Evolutionary conservation across 2,329 filamentous ascomycete genomes (phyloP).

Genomic region (Hymenoscyphus occultus): DNA sequence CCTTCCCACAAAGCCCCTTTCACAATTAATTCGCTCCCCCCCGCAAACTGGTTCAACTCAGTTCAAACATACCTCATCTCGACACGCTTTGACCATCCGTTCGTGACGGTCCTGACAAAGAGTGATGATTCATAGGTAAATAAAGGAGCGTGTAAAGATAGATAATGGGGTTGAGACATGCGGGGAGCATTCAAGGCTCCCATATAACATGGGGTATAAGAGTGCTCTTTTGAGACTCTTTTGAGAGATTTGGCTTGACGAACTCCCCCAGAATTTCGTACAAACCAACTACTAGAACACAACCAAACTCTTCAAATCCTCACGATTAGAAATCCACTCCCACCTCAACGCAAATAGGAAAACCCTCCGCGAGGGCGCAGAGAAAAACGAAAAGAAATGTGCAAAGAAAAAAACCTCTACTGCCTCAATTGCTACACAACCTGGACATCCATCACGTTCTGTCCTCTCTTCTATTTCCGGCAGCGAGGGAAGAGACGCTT

Average conservation of each 20-base stretch:
- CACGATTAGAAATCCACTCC: not conserved
- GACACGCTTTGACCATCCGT: constrained; percentile 5
- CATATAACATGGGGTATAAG: not conserved
- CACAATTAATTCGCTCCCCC: not conserved
- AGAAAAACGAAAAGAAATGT: not conserved
- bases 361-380: not conserved
- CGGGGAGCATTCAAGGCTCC: not conserved
- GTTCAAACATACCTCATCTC: not conserved
- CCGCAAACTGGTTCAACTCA: not conserved
- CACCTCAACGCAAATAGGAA: not conserved
- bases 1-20: not conserved
- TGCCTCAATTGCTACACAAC: not conserved
- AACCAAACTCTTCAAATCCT: too few relatives aligned
- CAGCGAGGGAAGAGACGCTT: not conserved
- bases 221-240: not conserved
- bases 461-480: not conserved
- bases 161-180: not conserved
- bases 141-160: not conserved
- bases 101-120: not conserved
- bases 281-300: not conserved
- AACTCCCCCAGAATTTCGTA: not conserved
- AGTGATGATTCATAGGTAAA: constrained; percentile 1
- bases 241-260: not conserved
- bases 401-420: not conserved
- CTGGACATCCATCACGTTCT: not conserved